Percentiles rank a stretch among this genome's conserved stretches.
Evolutionary conservation across 352 stramenopile species (phyloP).

Genomic region (Globisporangium rhizosaccharum): DNA sequence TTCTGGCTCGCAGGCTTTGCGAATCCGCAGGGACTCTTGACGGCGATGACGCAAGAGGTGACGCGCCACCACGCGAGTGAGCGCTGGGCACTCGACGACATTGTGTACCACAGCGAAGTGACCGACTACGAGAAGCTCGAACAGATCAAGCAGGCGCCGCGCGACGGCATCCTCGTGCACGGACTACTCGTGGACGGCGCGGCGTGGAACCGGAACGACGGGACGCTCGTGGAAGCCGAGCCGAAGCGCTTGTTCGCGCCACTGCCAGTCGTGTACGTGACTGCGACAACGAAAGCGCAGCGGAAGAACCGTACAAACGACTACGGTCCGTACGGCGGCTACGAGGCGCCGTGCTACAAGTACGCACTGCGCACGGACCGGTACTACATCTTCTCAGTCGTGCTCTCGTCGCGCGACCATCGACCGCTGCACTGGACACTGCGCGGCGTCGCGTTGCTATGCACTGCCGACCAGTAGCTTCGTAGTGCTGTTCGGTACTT

Average conservation of each 20-base stretch:
- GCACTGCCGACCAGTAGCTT: slow-evolving; percentile 41
- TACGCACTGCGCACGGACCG: slow-evolving; percentile 71
- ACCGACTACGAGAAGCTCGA: slow-evolving; percentile 77
- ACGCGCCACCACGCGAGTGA: slow-evolving; percentile 62
- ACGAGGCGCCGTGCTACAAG: slow-evolving; percentile 74
- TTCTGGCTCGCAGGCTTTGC: slow-evolving; percentile 78
- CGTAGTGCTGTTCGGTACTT: too few relatives aligned
- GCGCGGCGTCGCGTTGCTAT: slow-evolving; percentile 69
- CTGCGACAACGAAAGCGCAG: slow-evolving; percentile 63
- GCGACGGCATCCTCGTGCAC: slow-evolving; percentile 73
- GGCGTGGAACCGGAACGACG: slow-evolving; percentile 64
- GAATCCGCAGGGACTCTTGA: slow-evolving; percentile 77
- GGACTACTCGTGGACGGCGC: slow-evolving; percentile 68
- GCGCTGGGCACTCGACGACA: slow-evolving; percentile 73
- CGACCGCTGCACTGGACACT: slow-evolving; percentile 74
- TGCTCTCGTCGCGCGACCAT: slow-evolving; percentile 69
- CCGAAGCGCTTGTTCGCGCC: slow-evolving; percentile 67
- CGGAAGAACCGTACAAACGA: slow-evolving; percentile 71
- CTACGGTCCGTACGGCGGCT: slow-evolving; percentile 72
- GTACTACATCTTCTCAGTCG: slow-evolving; percentile 74
- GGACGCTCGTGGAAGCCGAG: slow-evolving; percentile 72
- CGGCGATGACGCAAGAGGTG: slow-evolving; percentile 69
- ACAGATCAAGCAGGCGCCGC: slow-evolving; percentile 67
- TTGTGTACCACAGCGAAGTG: slow-evolving; percentile 77
- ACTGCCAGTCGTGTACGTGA: slow-evolving; percentile 77